These are phyloP conservation scores for Candolleomyces efflorescens DNA, from an alignment of 768 basidiomycete species.

Conservation along the genomic window DNA sequence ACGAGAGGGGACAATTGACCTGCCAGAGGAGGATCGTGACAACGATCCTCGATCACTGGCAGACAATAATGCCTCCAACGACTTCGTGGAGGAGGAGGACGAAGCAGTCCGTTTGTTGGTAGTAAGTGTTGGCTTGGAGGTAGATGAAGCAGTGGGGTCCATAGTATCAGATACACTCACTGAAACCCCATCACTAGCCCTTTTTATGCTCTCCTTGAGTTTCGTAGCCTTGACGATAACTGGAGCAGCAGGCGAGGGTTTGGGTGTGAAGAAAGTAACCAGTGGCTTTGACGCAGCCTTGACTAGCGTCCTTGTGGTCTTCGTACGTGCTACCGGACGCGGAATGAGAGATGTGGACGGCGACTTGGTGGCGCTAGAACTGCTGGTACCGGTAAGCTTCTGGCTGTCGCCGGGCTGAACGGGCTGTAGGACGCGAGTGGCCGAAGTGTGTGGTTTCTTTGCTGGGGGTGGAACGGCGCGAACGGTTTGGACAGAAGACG, in stretches of 20 bases:
- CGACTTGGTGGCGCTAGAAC: neutral
- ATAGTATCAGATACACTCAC: neutral
- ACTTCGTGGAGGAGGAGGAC: neutral
- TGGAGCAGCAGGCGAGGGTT: neutral
- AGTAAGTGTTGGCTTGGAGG: neutral
- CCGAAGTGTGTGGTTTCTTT: neutral
- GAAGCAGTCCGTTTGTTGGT: neutral
- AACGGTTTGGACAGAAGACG: neutral
- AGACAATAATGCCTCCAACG: neutral
- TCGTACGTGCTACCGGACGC: neutral
- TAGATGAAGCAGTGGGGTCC: neutral
- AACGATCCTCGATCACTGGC: neutral
- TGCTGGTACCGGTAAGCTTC: neutral
- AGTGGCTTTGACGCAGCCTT: neutral
- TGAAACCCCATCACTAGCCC: neutral
- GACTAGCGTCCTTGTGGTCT: neutral
- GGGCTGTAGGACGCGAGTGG: neutral
- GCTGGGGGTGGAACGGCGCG: neutral
- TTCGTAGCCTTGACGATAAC: neutral
- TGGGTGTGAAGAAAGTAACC: neutral
- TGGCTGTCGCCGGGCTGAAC: neutral
- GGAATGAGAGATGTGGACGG: neutral
- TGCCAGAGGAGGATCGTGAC: too few relatives aligned
- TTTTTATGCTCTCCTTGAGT: neutral
- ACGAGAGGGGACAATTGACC: too few relatives aligned